A percentile compares a stretch with the other conserved stretches of the same genome.
Conservation (phyloP, 148 eudicot genomes). For the Chenopodium suecicum region DNA sequence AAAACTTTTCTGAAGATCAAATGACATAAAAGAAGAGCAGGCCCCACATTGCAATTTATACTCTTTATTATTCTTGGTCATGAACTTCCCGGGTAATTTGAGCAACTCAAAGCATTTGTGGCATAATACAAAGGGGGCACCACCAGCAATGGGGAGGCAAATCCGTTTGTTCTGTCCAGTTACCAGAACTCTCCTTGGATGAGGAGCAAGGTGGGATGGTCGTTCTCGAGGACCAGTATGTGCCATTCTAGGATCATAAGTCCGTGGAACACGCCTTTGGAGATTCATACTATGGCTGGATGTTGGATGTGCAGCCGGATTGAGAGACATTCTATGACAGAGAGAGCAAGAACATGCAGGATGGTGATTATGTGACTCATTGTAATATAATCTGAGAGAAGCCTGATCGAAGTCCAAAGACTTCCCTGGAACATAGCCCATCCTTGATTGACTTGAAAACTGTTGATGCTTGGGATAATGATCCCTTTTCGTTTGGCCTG, state of each 20-base stretch:
- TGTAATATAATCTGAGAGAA: conserved; percentile 22
- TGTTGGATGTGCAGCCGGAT: conserved; percentile 8
- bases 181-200: conserved; percentile 36
- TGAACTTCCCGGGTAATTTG: conserved; percentile 49
- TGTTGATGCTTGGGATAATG: conserved; percentile 30
- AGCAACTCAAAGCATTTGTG: conserved; percentile 67
- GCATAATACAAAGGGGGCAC: conserved; percentile 80
- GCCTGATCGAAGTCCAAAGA: conserved; percentile 37
- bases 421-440: conserved; percentile 37
- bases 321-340: conserved; percentile 24
- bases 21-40: conserved; percentile 48
- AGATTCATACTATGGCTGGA: conserved; percentile 21
- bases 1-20: conserved; percentile 43
- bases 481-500: conserved; percentile 29
- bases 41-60: conserved; percentile 63
- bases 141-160: conserved; percentile 65
- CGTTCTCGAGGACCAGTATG: conserved; percentile 32
- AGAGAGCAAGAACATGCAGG: conserved; percentile 24
- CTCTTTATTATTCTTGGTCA: conserved; percentile 27
- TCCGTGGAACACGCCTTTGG: conserved; percentile 32
- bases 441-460: conserved; percentile 25
- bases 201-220: conserved; percentile 30
- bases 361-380: conserved; percentile 39
- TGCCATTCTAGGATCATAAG: conserved; percentile 31
- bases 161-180: conserved; percentile 36